Evolutionary conservation across 148 eudicot species (phyloP).

Genomic region (Vaccinium corymbosum): DNA sequence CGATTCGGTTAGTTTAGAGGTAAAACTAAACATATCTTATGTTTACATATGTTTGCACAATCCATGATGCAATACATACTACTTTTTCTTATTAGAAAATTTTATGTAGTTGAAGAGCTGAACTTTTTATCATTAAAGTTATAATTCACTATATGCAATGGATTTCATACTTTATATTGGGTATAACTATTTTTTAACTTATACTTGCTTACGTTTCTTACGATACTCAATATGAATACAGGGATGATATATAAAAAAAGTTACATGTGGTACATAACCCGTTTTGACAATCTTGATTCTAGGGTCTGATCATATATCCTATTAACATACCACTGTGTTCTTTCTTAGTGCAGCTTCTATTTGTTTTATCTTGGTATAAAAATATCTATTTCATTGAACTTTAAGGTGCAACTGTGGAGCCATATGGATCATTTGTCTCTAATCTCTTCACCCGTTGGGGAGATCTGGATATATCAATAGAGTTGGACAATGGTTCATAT

Average conservation of each 20-base stretch:
- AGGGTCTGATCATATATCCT: neutral
- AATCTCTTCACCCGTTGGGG: constrained; percentile 89
- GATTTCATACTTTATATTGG: neutral
- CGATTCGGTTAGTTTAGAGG: neutral
- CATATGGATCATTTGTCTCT: constrained; percentile 92
- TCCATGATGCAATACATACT: neutral
- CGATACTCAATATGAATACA: neutral
- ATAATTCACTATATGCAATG: neutral
- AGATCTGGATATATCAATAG: constrained; percentile 87
- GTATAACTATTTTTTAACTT: neutral
- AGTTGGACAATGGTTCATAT: constrained; percentile 64
- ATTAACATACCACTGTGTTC: neutral
- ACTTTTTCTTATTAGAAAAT: neutral
- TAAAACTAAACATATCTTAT: neutral
- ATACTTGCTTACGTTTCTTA: neutral
- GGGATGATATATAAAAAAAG: neutral
- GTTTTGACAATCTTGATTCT: neutral
- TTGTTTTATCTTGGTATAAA: neutral
- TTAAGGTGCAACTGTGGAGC: constrained; percentile 91
- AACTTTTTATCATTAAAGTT: neutral
- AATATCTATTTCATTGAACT: neutral
- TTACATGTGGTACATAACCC: neutral
- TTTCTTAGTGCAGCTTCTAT: neutral
- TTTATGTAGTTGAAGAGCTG: neutral
- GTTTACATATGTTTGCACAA: neutral